Base-by-base conservation (phyloP, 768 basidiomycete genomes). In the Lactifluus piperatus region DNA sequence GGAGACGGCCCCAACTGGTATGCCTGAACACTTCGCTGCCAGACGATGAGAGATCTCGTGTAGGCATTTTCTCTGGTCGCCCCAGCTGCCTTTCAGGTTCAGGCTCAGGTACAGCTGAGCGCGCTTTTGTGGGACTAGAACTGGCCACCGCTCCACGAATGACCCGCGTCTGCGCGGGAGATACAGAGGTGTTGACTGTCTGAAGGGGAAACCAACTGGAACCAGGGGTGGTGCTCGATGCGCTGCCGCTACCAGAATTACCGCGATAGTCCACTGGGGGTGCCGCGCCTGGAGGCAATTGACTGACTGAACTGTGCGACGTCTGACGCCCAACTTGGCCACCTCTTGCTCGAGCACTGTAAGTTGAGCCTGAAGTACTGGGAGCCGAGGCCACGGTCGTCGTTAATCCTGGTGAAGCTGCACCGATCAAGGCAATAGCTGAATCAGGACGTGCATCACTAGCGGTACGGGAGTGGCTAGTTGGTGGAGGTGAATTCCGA, bases 201-300 rank as follows among this genome's bases (percentile, higher is more conserved):
- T 63, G 57, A 34, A 56, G 57, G 1, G 56, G 50, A 8, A 41
- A 36, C 32, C 54, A 45, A 56, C 41, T 27, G 27, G 62, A 10
- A 24, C 45, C 34, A 51, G 48, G 26, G 9, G 48, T 5, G n/a
- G 47, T 18, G 34, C 46, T 54, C 27, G 30, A 36, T 8, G 43
- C 34, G 22, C 43, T 50, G 22, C 24, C 24, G 14, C 24, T 26
- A 32, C 20, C 30, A n/a, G 32, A 32, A 36, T 20, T 27, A 43
- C 36, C 37, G 39, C 37, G 26, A 27, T 50, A 37, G 34, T 44
- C 50, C 46, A 26, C 4, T 34, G 43, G 59, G 44, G 59, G 26
- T 20, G 54, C 59, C 24, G 59, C 60, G 10, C 60, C 60, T 5
- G 54, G 50, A 32, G 60, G 60, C 27, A 61, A 56, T 16, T 18